Base-by-base conservation (phyloP, 2,329 filamentous ascomycete species). In the Talaromyces sp. region DNA sequence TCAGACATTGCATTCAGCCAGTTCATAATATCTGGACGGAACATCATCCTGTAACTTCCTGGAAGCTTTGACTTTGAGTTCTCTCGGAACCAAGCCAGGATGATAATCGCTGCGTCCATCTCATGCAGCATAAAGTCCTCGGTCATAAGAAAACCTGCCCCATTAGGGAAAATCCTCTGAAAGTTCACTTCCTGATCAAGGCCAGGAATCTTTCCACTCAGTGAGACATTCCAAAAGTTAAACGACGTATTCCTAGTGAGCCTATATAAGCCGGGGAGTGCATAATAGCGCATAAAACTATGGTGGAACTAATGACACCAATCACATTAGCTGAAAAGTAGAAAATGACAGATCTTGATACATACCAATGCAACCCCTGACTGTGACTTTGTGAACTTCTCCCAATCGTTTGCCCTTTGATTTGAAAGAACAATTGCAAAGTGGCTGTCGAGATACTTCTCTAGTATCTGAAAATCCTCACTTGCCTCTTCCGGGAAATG, bases 131-230 rank as follows among this genome's bases (percentile, higher is more conserved):
- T 72, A 12, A 76, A 67, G 52, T 78, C 76, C 62, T 79, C 76
- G 1, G 78, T 78, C 16, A 80, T 63, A 6, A 80, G 68, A 30
- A 78, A 70, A 1, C 73, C 73, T 8, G 65, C 67, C 7, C 76
- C 77, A 53, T 70, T 64, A 6, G 73, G 73, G 33, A 80, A 79
- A 5, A 80, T 63, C 14, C 73, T 71, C 61, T 76, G 68, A 30
- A 74, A 68, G 54, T 75, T 65, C 3, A 65, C 61, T 28, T 62
- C 59, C 16, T 61, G 50, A 52, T 70, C 65, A 40, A 67, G 56
- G 28, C 66, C 61, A 52, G 71, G 59, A 5, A 76, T 67, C 7
- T 69, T 70, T 5, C 57, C 62, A 3, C 50, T 34, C 31, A 77
- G 60, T 16, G 73, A 73, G 42, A 76, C 67, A 10, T 65, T 72